phyloP scores from a whole-genome alignment of 169 alveolate genomes.

The Plasmodium vinckei region DNA sequence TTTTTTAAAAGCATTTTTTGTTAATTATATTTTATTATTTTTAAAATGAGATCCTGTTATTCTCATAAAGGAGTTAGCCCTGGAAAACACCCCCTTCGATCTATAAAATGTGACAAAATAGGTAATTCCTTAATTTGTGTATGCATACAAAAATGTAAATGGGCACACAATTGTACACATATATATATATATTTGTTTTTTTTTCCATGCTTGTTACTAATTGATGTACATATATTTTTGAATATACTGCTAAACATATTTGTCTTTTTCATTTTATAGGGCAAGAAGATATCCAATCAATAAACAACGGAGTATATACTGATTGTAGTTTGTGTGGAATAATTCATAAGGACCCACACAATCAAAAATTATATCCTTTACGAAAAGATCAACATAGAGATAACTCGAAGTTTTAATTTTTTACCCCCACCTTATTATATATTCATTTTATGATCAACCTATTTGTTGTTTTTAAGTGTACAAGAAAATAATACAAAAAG shows the following conservation, averaged over 20 bases:
- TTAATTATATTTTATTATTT: background rate
- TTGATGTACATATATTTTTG: background rate
- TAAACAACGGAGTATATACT: conserved; percentile 24
- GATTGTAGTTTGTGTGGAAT: conserved; percentile 54
- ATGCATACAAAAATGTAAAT: background rate
- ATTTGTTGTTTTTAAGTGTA: background rate
- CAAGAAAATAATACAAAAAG: background rate
- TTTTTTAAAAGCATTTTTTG: background rate
- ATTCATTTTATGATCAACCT: background rate
- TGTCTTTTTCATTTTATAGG: conserved; percentile 17
- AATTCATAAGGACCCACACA: conserved; percentile 61
- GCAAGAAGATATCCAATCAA: conserved; percentile 44
- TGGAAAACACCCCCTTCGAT: conserved; percentile 49
- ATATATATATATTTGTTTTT: background rate
- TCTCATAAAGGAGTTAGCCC: conserved; percentile 75
- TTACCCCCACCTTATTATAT: background rate
- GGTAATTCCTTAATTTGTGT: conserved; percentile 7
- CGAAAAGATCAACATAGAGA: conserved; percentile 43
- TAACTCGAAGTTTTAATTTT: background rate
- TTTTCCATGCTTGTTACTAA: too few relatives aligned
- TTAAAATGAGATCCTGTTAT: conserved; percentile 63
- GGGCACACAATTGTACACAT: background rate
- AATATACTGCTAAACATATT: background rate
- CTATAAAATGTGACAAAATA: conserved; percentile 28
- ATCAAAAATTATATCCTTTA: conserved; percentile 43